These are phyloP conservation scores for Talaromyces sp. DNA, from an alignment of 2,329 filamentous ascomycete genomes.

Conservation along the genomic window DNA sequence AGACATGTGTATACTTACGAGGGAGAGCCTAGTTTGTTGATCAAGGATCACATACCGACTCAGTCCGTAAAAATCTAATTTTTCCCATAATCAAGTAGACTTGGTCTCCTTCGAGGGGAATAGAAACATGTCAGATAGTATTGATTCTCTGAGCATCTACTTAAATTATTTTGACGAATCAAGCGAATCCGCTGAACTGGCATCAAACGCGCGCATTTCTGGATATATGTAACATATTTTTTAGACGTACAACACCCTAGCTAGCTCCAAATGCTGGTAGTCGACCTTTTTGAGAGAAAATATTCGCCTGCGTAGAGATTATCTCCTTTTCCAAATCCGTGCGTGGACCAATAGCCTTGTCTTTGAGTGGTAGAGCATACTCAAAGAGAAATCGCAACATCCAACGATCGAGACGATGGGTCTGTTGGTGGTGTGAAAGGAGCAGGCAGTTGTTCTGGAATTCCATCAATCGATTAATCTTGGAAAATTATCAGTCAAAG, in stretches of 20 bases:
- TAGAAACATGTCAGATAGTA: not conserved
- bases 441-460: not conserved
- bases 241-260: not conserved
- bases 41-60: not conserved
- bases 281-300: not conserved
- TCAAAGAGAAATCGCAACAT: slow-evolving; percentile 2
- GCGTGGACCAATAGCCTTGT: not conserved
- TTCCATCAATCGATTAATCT: not conserved
- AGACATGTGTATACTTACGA: not conserved
- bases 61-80: not conserved
- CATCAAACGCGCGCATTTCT: not conserved
- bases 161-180: not conserved
- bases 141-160: not conserved
- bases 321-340: not conserved
- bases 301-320: not conserved
- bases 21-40: not conserved
- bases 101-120: not conserved
- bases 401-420: slow-evolving; percentile 2
- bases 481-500: not conserved
- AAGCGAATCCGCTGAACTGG: not conserved
- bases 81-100: not conserved
- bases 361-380: not conserved
- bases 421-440: not conserved
- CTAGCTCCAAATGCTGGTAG: not conserved
- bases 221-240: not conserved